Conservation (phyloP, 352 stramenopile genomes). For the Pythium utonaiense region DNA sequence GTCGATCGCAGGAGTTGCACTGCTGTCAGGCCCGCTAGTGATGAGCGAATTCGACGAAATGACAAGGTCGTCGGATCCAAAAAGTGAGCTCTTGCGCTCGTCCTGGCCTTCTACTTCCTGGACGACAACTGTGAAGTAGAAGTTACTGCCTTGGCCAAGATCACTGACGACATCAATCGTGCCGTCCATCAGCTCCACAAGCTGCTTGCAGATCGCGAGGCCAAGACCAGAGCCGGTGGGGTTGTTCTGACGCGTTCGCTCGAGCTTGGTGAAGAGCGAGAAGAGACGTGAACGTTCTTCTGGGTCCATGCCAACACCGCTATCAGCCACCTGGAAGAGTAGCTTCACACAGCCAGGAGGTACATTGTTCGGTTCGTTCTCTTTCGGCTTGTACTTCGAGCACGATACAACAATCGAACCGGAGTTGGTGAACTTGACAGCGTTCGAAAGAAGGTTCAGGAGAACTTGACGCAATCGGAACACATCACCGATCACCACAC, state of each 20-base stretch:
- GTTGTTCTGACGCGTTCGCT: conserved; percentile 72
- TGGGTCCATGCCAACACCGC: conserved; percentile 69
- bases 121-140: conserved; percentile 79
- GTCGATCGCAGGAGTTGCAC: conserved; percentile 30
- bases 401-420: conserved; percentile 70
- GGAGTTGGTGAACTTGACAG: conserved; percentile 79
- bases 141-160: conserved; percentile 69
- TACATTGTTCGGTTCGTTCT: background rate
- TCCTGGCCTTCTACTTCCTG: conserved; percentile 48
- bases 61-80: conserved; percentile 50
- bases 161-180: conserved; percentile 80
- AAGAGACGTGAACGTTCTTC: conserved; percentile 76
- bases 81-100: conserved; percentile 39
- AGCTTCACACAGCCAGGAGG: conserved; percentile 52
- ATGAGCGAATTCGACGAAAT: conserved; percentile 17
- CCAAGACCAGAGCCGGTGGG: conserved; percentile 77
- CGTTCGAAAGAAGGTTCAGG: conserved; percentile 73
- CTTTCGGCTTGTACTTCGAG: background rate
- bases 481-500: conserved; percentile 68
- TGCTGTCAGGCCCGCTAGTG: conserved; percentile 18
- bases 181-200: conserved; percentile 82
- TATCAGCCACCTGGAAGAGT: conserved; percentile 79
- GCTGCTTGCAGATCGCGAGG: conserved; percentile 80
- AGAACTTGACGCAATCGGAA: conserved; percentile 68
- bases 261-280: conserved; percentile 74